Base-by-base conservation (phyloP, 1,139 yeast genomes). In the Debaryomyces robertsiae region DNA sequence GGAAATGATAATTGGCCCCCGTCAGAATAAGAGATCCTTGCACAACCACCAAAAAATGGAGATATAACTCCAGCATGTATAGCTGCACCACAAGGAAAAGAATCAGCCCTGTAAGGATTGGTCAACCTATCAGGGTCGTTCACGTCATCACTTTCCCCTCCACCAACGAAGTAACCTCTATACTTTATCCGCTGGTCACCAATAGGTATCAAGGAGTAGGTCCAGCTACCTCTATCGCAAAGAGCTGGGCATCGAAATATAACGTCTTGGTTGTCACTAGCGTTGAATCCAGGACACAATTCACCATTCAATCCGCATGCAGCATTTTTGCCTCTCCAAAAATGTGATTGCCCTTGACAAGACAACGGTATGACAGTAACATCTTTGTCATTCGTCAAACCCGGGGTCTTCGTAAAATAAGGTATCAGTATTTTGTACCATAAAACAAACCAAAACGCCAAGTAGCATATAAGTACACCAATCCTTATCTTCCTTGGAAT, bases 61-160 rank as follows among this genome's bases (percentile, higher is more conserved):
- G 94, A 82, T 1, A 90, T 65, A 0, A 82, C 55, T 1, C 97
- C 97, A 2, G 91, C 83, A 59, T 91, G 96, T 3, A 86, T 79
- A 0, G 95, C 98, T 1, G 97, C 84, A 0, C 91, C 94, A 61
- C 98, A 93, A 0, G 93, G 82, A 55, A 71, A 90, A 1, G 96
- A 86, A 61, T 93, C 98, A 0, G 89, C 93, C 45, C 98, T 70
- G 55, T 89, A 93, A 1, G 90, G 89, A 18, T 65, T 54, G 0
- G 85, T 65, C 6, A 80, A 41, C 40, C 50, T 51, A 11, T 44
- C 47, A n/a, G 60, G 59, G n/a, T 45, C 47, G 3, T 40, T 33
- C 15, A 32, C 24, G 6, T 46, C 33, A 4, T 28, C 38, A 3
- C 46, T 43, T 10, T 49, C 53, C 1, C 87, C 93, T 10, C 94